These are phyloP conservation scores for Scopulariopsis brevicaulis DNA, from an alignment of 2,329 filamentous ascomycete genomes.

Conservation along the genomic window DNA sequence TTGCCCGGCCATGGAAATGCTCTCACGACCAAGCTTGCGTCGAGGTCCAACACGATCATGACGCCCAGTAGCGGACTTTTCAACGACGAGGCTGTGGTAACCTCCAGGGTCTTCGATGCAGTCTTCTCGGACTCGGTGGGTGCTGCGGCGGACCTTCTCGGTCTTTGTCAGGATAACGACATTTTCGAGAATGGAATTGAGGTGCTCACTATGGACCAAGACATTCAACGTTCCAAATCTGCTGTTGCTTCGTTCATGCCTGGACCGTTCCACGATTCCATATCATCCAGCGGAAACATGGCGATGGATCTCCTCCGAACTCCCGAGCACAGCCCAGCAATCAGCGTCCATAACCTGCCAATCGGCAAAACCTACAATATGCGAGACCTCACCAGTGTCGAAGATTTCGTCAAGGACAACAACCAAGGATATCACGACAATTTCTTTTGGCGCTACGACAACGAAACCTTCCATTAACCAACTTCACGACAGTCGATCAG, in stretches of 20 bases:
- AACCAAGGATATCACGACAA: background rate
- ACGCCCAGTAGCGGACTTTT: slow-evolving; percentile 6
- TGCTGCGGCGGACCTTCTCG: background rate
- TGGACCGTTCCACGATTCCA: background rate
- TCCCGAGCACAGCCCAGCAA: background rate
- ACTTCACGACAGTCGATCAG: background rate
- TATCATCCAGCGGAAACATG: background rate
- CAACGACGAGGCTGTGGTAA: background rate
- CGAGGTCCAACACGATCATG: slow-evolving; percentile 15
- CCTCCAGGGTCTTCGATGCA: background rate
- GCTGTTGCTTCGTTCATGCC: background rate
- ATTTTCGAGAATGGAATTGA: background rate
- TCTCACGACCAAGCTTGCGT: slow-evolving; percentile 12
- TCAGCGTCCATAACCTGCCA: background rate
- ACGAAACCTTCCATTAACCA: background rate
- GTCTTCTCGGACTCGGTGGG: background rate
- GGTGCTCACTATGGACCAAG: background rate
- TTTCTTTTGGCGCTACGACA: background rate
- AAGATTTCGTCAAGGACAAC: background rate
- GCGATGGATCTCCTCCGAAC: background rate
- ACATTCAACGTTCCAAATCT: background rate
- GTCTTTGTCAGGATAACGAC: background rate
- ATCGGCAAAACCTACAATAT: background rate
- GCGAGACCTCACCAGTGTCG: background rate
- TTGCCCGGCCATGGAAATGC: slow-evolving; percentile 11